Evolutionary conservation across 2,329 filamentous ascomycete genomes (phyloP).

Genomic region (Xylariaceae sp.): DNA sequence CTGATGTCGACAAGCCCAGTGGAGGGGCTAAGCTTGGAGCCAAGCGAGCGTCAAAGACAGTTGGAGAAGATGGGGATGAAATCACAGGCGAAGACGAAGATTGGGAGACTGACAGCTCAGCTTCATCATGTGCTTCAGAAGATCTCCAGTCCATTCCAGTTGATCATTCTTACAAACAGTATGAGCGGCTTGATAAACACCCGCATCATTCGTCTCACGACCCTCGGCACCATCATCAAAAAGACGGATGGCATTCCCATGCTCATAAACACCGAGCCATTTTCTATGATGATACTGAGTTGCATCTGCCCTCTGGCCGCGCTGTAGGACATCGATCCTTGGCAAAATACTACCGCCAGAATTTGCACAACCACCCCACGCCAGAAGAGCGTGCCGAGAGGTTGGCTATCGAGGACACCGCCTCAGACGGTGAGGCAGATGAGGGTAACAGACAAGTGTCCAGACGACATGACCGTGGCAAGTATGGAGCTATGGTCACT

Average conservation of each 20-base stretch:
- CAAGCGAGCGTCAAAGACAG: conserved; percentile 50
- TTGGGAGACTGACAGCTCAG: conserved; percentile 93
- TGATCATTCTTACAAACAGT: conserved; percentile 66
- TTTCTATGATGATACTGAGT: conserved; percentile 88
- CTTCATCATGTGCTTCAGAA: conserved; percentile 81
- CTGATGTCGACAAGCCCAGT: conserved; percentile 46
- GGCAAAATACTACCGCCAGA: conserved; percentile 87
- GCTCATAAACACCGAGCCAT: conserved; percentile 74
- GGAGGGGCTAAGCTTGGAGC: conserved; percentile 68
- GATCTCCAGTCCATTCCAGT: conserved; percentile 77
- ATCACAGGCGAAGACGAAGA: conserved; percentile 63
- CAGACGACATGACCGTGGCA: conserved; percentile 37
- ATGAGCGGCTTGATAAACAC: conserved; percentile 67
- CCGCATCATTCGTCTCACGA: conserved; percentile 71
- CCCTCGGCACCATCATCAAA: conserved; percentile 67
- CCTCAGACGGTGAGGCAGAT: conserved; percentile 31
- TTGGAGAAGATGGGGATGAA: conserved; percentile 52
- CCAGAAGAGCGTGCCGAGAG: conserved; percentile 69
- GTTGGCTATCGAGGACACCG: conserved; percentile 52
- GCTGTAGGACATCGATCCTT: conserved; percentile 87
- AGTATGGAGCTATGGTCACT: conserved; percentile 55
- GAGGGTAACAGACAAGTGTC: conserved; percentile 33
- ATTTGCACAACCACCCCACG: conserved; percentile 78
- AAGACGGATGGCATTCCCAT: conserved; percentile 76
- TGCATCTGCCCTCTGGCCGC: conserved; percentile 86